phyloP scores from a whole-genome alignment of 1,284 basidiomycete species.

The Anthracocystis setariae region DNA sequence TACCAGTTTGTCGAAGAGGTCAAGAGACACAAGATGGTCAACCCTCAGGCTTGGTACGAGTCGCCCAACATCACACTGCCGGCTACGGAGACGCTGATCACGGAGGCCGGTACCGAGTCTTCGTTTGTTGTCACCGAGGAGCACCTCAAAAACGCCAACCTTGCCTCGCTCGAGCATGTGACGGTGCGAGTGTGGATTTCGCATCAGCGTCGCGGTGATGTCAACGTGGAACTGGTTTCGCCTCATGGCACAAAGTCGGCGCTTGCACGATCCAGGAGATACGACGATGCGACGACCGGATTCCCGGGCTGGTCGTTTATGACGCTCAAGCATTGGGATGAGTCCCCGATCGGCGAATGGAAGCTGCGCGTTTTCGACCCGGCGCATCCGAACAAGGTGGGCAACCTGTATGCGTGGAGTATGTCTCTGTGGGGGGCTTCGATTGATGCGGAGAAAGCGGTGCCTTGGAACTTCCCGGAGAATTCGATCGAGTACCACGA shows the following conservation, averaged over 20 bases:
- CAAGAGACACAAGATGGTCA: constrained; percentile 84
- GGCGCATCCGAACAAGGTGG: constrained; percentile 72
- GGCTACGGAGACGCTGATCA: constrained; percentile 70
- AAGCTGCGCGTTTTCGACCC: constrained; percentile 83
- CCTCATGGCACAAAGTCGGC: constrained; percentile 88
- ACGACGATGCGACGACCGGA: constrained; percentile 78
- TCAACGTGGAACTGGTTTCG: constrained; percentile 87
- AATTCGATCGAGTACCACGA: constrained; percentile 59
- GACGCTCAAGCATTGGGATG: constrained; percentile 98
- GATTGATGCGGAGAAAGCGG: constrained; percentile 77
- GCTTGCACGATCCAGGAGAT: constrained; percentile 78
- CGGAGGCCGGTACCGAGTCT: constrained; percentile 76
- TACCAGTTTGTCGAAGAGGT: constrained; percentile 84
- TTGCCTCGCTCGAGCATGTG: constrained; percentile 90
- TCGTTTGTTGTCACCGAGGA: constrained; percentile 78
- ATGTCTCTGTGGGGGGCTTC: constrained; percentile 93
- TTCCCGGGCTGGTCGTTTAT: constrained; percentile 97
- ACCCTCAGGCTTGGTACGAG: constrained; percentile 85
- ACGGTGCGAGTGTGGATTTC: constrained; percentile 92
- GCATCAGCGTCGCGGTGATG: constrained; percentile 86
- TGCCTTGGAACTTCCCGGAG: constrained; percentile 63
- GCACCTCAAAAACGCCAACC: constrained; percentile 79
- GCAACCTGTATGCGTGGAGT: constrained; percentile 89
- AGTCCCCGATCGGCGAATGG: constrained; percentile 93
- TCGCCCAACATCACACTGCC: constrained; percentile 50